These are phyloP conservation scores for Sugiyamaella paludigena DNA, from an alignment of 1,139 yeast genomes.

Conservation along the genomic window DNA sequence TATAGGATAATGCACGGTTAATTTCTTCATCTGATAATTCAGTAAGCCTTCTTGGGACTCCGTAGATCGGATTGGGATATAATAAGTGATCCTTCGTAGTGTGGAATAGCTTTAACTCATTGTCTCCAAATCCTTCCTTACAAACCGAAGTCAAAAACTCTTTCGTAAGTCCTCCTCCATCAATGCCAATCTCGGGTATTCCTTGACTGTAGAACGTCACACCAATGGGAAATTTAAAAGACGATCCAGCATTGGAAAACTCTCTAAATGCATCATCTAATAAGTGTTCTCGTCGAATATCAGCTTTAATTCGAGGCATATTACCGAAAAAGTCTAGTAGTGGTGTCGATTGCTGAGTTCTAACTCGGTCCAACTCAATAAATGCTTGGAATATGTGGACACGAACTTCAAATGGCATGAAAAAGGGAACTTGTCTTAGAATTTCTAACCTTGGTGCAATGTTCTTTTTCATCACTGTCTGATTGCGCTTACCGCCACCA, in stretches of 20 bases:
- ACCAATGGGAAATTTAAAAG: constrained; percentile 57
- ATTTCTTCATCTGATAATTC: constrained; percentile 29
- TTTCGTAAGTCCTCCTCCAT: constrained; percentile 95
- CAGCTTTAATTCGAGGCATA: constrained; percentile 44
- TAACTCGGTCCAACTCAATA: constrained; percentile 22
- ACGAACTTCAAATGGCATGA: constrained; percentile 70
- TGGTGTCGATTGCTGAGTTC: constrained; percentile 21
- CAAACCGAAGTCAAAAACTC: constrained; percentile 79
- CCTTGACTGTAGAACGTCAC: constrained; percentile 75
- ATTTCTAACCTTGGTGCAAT: constrained; percentile 45
- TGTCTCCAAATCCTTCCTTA: constrained; percentile 59
- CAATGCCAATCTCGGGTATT: constrained; percentile 80
- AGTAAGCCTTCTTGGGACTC: constrained; percentile 24
- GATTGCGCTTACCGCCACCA: not conserved
- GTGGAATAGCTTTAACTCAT: constrained; percentile 47
- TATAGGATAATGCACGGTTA: constrained; percentile 43
- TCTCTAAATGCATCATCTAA: constrained; percentile 71
- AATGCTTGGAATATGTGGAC: constrained; percentile 56
- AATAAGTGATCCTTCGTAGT: constrained; percentile 58
- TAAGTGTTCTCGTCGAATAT: constrained; percentile 64
- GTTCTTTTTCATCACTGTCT: not conserved
- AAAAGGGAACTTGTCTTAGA: constrained; percentile 68
- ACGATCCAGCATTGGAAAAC: constrained; percentile 47
- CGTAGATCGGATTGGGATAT: constrained; percentile 71
- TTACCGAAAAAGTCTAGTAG: constrained; percentile 18